phyloP scores from a whole-genome alignment of 495 filamentous ascomycete species.

The Tuber microsphaerosporum region DNA sequence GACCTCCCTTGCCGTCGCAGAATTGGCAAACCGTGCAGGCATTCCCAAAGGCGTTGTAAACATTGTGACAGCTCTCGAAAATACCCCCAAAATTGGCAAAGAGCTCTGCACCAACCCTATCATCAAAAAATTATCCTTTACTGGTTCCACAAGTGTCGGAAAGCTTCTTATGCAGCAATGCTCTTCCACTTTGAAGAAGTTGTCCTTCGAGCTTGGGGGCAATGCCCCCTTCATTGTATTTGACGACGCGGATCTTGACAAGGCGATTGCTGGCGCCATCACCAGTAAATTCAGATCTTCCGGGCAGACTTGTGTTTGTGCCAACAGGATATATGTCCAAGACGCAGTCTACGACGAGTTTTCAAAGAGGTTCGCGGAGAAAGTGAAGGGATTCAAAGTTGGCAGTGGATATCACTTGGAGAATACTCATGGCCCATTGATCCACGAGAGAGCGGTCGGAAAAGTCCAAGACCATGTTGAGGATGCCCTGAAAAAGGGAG shows the following conservation, averaged over 20 bases:
- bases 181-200: conserved; percentile 72
- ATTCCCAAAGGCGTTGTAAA: conserved; percentile 81
- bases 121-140: conserved; percentile 82
- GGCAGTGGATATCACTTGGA: conserved; percentile 65
- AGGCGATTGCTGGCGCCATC: conserved; percentile 67
- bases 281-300: conserved; percentile 77
- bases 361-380: conserved; percentile 59
- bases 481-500: conserved; percentile 70
- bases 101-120: conserved; percentile 62
- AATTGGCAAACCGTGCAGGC: conserved; percentile 73
- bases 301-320: conserved; percentile 86
- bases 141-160: conserved; percentile 78
- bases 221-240: conserved; percentile 94
- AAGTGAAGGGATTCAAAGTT: conserved; percentile 69
- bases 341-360: conserved; percentile 72
- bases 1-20: conserved; percentile 72
- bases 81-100: conserved; percentile 67
- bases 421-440: conserved; percentile 74
- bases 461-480: conserved; percentile 74
- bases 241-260: conserved; percentile 76
- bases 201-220: conserved; percentile 79
- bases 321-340: conserved; percentile 80
- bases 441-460: conserved; percentile 63
- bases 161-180: conserved; percentile 81
- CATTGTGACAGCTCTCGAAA: conserved; percentile 62